These are phyloP conservation scores for Sphenostylis stenocarpa DNA, from an alignment of 306 rosid species.

Conservation along the genomic window DNA sequence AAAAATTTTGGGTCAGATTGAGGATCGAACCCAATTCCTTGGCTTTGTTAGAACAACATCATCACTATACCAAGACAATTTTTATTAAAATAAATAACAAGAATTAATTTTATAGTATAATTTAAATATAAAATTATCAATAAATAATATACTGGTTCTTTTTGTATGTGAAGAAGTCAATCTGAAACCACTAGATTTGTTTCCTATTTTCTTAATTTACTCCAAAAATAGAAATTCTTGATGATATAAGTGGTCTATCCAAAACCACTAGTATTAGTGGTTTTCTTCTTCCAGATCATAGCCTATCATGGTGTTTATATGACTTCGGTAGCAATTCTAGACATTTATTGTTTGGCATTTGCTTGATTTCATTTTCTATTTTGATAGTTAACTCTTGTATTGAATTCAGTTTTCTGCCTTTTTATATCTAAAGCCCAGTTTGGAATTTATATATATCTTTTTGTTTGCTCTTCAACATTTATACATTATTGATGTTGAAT, in stretches of 20 bases:
- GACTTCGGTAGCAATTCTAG: conserved; percentile 8
- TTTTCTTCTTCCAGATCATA: background rate
- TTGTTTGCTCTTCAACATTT: conserved; percentile 8
- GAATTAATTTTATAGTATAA: too few species aligned
- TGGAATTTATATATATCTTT: background rate
- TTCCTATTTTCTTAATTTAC: background rate
- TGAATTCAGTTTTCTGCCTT: background rate
- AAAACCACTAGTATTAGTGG: too few species aligned
- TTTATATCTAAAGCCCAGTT: background rate
- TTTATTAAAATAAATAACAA: too few species aligned
- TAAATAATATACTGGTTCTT: background rate
- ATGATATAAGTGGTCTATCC: too few species aligned
- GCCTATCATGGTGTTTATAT: background rate
- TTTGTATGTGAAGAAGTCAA: background rate
- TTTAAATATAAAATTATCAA: too few species aligned
- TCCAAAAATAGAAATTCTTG: background rate
- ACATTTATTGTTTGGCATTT: background rate
- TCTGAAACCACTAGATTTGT: background rate
- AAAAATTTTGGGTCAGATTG: too few species aligned
- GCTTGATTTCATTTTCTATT: conserved; percentile 3
- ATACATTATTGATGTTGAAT: conserved; percentile 33
- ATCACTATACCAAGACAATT: too few species aligned
- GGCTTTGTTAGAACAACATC: too few species aligned
- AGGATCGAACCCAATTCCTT: too few species aligned
- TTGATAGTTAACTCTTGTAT: conserved; percentile 8